These are phyloP conservation scores for Ophiobolus disseminans DNA, from an alignment of 2,329 filamentous ascomycete species.

Conservation along the genomic window DNA sequence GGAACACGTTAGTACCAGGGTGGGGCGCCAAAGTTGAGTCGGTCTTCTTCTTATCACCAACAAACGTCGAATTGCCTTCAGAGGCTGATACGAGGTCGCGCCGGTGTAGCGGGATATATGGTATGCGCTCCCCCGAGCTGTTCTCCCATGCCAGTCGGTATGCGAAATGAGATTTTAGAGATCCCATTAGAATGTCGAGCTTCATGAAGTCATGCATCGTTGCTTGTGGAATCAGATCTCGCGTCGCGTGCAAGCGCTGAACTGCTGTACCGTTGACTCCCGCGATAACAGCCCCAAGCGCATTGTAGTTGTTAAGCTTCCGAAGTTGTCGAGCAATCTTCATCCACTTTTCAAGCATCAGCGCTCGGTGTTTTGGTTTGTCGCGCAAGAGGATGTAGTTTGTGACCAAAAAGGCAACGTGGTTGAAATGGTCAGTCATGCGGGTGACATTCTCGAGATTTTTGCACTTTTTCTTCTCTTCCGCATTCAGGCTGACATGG, in stretches of 20 bases:
- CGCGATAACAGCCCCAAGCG: conserved; percentile 89
- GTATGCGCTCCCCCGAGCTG: conserved; percentile 85
- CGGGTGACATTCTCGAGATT: conserved; percentile 87
- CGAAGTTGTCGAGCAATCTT: conserved; percentile 82
- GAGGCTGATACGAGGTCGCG: conserved; percentile 91
- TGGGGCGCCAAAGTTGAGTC: conserved; percentile 41
- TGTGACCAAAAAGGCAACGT: conserved; percentile 63
- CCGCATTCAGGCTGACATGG: conserved; percentile 78
- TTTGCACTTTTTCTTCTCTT: conserved; percentile 76
- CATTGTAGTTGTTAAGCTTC: conserved; percentile 96
- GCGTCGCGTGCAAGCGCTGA: conserved; percentile 80
- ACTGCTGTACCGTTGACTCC: conserved; percentile 90
- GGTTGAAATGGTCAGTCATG: conserved; percentile 84
- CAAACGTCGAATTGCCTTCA: conserved; percentile 88
- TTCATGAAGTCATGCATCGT: conserved; percentile 86
- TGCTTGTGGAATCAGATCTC: conserved; percentile 73
- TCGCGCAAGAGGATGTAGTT: conserved; percentile 77
- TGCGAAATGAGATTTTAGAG: conserved; percentile 88
- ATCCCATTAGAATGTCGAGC: conserved; percentile 89
- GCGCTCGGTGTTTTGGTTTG: conserved; percentile 92
- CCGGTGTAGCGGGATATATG: conserved; percentile 88
- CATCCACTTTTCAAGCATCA: conserved; percentile 96
- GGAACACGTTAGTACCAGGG: conserved; percentile 46
- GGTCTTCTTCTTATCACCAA: conserved; percentile 60
- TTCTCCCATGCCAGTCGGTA: conserved; percentile 99